Base-by-base conservation (phyloP, 1,284 basidiomycete species). In the Pseudozyma sp. region DNA sequence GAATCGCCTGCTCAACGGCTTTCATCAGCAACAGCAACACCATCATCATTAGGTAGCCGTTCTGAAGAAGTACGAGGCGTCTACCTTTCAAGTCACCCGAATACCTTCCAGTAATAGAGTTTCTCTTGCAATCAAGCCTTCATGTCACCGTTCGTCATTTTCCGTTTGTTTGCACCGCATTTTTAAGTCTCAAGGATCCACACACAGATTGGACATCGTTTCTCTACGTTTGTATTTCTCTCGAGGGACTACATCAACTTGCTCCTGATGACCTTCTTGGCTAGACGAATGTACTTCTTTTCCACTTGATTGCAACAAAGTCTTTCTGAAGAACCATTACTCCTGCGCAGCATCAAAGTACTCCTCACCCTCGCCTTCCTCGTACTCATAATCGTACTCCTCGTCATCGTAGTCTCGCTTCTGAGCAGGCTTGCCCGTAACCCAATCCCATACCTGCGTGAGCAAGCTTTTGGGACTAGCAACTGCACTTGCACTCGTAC, bases 371-470 rank as follows among this genome's bases (percentile, higher is more conserved):
- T 38, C 47, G 13, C 34, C 19, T 14, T 59, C 55, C 1, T 48
- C 48, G 3, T 59, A 52, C 16, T 64, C 64, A 52, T 59, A 56
- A 5, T 51, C 57, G 51, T 47, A 48, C 12, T 56, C 53, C 45
- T 67, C 53, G 38, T 59, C 59, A 18, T 68, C 60, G 7, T 39
- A 61, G 34, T 63, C 59, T 19, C 59, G 59, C 35, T 62, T 39
- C 45, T 63, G 55, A 35, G 64, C 45, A 0, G 56, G 52, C 34
- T 67, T 57, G 5, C 60, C 60, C 3, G 70, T 60, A 5, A 73
- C 47, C 70, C 70, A 73, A 38, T 68, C 61, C 70, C 70, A 73
- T 1, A 73, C 65, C 14, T 64, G 56, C 11, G 59, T 39, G 31
- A 73, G 9, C 6, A 67, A 31, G 5, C 49, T 52, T 11, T 56